Base-by-base conservation (phyloP, 108 stramenopile genomes). In the Skeletonema tropicum region DNA sequence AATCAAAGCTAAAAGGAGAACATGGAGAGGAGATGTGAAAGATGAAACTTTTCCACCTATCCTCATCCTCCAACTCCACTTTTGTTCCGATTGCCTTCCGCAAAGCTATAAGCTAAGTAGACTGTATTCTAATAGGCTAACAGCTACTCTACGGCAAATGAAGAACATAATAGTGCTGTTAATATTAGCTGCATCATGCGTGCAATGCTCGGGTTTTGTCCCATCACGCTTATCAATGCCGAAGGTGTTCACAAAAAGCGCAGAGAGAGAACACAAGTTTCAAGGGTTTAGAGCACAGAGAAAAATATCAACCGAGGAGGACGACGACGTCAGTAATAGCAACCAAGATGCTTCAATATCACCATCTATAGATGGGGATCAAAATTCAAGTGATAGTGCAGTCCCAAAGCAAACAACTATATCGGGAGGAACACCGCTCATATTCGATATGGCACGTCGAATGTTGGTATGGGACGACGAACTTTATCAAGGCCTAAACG, bases 381-480 rank as follows among this genome's bases (percentile, higher is more conserved):
- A 55, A 55, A 55, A 23, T 21, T 23, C 52, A 49, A 49, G 17
- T 49, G 48, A 19, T 19, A 25, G 23, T 30, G 7, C 33, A 7
- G 38, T 49, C 39, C 75, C 67, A 26, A 58, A 45, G 2, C 57
- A 41, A 62, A 66, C 72, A 39, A 82, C 80, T 41, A 42, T 82
- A 12, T 64, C 39, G 4, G 92, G 92, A 64, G 92, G 92, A 9
- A 73, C 87, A 17, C 69, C 79, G 14, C 68, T 87, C 17, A 94
- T 94, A 41, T 94, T 91, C 70, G 89, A 82, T 59, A 91, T 91
- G 89, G 90, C 90, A 31, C 76, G 86, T 9, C 76, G 84, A 5
- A 86, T 89, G 85, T 57, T 85, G 36, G 85, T 86, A 10, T 86
- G 85, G 87, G 85, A 76, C 45, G 62, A 80, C 75, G 76, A 76